Conservation (phyloP, 768 basidiomycete genomes). For the Tylopilus sp. region DNA sequence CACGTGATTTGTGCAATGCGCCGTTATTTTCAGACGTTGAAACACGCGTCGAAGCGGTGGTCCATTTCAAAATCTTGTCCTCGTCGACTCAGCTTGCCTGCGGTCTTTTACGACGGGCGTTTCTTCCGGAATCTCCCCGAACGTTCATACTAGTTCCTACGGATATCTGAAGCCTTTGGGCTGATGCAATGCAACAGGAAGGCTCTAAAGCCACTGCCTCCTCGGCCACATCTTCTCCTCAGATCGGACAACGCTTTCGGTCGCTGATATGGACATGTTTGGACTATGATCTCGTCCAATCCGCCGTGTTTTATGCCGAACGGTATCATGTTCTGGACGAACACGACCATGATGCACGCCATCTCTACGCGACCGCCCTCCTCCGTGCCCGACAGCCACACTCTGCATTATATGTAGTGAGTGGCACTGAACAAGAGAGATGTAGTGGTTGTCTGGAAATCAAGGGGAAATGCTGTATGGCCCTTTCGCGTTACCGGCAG, state of each 20-base stretch:
- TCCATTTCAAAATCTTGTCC: constrained; percentile 20
- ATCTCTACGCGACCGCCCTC: constrained; percentile 79
- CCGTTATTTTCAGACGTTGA: constrained; percentile 17
- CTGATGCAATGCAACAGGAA: constrained; percentile 56
- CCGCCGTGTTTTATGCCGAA: constrained; percentile 89
- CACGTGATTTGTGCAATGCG: constrained; percentile 29
- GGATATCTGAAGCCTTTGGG: constrained; percentile 32
- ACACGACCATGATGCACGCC: constrained; percentile 74
- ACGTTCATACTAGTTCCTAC: constrained; percentile 19
- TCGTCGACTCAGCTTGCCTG: constrained; percentile 5
- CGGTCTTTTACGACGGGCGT: constrained; percentile 8
- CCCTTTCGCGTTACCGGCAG: constrained; percentile 71
- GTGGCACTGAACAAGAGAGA: constrained; percentile 52
- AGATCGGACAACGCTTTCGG: constrained; percentile 66
- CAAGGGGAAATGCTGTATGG: constrained; percentile 70
- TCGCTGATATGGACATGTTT: constrained; percentile 80
- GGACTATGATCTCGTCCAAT: constrained; percentile 72
- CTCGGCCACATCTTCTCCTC: constrained; percentile 46
- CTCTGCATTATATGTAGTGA: constrained; percentile 71
- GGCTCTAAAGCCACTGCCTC: constrained; percentile 27
- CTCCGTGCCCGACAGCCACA: constrained; percentile 67
- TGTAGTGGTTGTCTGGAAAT: constrained; percentile 79
- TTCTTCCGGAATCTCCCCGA: constrained; percentile 6
- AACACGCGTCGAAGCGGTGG: constrained; percentile 22
- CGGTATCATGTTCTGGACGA: constrained; percentile 72